Evolutionary conservation across 805 yeast genomes (phyloP).

Genomic region (Sugiyamaella floridensis): DNA sequence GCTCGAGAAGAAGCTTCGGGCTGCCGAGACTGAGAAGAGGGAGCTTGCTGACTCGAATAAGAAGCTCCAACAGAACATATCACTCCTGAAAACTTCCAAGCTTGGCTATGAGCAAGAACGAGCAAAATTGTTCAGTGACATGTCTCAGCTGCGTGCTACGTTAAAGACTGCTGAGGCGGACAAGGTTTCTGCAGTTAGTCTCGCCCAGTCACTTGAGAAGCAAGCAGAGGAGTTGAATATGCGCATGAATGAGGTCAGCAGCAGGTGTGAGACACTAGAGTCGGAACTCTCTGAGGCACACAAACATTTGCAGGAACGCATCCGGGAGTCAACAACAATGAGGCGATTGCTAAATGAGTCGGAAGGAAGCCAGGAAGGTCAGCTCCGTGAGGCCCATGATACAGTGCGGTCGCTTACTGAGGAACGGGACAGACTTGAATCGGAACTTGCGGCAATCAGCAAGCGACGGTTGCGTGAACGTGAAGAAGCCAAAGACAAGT

Average conservation of each 20-base stretch:
- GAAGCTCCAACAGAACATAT: slow-evolving; percentile 12
- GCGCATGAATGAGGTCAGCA: slow-evolving; percentile 58
- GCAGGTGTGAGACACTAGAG: slow-evolving; percentile 57
- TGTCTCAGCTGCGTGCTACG: slow-evolving; percentile 12
- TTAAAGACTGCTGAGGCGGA: slow-evolving; percentile 13
- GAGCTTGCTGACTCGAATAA: slow-evolving; percentile 2
- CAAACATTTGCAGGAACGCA: slow-evolving; percentile 67
- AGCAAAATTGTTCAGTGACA: slow-evolving; percentile 11
- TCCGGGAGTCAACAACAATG: slow-evolving; percentile 68
- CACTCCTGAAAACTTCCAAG: slow-evolving; percentile 2
- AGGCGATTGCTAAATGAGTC: slow-evolving; percentile 61
- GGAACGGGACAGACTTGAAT: slow-evolving; percentile 56
- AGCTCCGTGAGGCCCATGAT: slow-evolving; percentile 48
- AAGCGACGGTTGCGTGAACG: slow-evolving; percentile 58
- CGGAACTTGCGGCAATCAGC: slow-evolving; percentile 41
- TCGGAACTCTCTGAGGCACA: slow-evolving; percentile 79
- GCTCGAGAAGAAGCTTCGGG: background rate
- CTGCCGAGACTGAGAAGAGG: slow-evolving; percentile 12
- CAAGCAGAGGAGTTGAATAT: slow-evolving; percentile 37
- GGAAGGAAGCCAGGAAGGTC: slow-evolving; percentile 49
- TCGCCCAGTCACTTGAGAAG: slow-evolving; percentile 20
- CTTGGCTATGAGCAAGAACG: slow-evolving; percentile 17
- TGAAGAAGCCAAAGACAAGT: slow-evolving; percentile 50
- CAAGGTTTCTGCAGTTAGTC: slow-evolving; percentile 7
- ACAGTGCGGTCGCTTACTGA: slow-evolving; percentile 48